Evolutionary conservation across 2,329 filamentous ascomycete species (phyloP).

Genomic region (Graphilbum sp.): DNA sequence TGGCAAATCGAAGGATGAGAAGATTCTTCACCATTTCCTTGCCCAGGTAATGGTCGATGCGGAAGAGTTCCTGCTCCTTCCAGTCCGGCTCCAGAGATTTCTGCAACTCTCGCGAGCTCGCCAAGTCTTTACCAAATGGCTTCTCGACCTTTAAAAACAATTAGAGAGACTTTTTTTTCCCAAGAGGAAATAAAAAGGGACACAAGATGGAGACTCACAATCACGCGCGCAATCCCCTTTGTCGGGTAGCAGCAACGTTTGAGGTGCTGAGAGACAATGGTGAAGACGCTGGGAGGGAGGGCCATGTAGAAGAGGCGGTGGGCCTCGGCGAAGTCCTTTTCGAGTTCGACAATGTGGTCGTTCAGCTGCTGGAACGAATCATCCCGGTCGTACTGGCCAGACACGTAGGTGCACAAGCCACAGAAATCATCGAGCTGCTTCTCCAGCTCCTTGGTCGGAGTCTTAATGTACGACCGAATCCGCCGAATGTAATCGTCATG

Average conservation of each 20-base stretch:
- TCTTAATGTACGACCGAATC: constrained; percentile 97
- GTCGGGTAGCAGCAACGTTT: constrained; percentile 95
- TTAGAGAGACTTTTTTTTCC: background rate
- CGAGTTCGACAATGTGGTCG: constrained; percentile 71
- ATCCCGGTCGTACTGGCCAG: constrained; percentile 96
- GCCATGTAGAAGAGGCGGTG: constrained; percentile 99
- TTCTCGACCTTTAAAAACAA: constrained; percentile 66
- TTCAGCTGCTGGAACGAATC: constrained; percentile 80
- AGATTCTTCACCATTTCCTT: constrained; percentile 99
- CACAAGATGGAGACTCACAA: constrained; percentile 42
- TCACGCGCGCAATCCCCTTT: constrained; percentile 80
- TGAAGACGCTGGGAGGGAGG: constrained; percentile 93
- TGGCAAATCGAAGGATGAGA: constrained; percentile 91
- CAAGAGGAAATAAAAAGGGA: background rate
- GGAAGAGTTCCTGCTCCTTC: constrained; percentile 98
- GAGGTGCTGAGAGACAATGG: constrained; percentile 88
- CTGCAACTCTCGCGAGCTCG: constrained; percentile 85
- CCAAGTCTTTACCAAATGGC: constrained; percentile 94
- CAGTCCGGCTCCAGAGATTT: constrained; percentile 92
- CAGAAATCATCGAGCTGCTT: constrained; percentile 87
- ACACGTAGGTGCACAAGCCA: constrained; percentile 76
- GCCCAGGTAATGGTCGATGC: constrained; percentile 97
- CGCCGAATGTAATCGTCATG: constrained; percentile 86
- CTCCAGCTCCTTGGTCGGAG: constrained; percentile 91
- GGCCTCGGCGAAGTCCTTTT: constrained; percentile 65